Conservation (phyloP, 805 yeast genomes). For the Candida verbasci region DNA sequence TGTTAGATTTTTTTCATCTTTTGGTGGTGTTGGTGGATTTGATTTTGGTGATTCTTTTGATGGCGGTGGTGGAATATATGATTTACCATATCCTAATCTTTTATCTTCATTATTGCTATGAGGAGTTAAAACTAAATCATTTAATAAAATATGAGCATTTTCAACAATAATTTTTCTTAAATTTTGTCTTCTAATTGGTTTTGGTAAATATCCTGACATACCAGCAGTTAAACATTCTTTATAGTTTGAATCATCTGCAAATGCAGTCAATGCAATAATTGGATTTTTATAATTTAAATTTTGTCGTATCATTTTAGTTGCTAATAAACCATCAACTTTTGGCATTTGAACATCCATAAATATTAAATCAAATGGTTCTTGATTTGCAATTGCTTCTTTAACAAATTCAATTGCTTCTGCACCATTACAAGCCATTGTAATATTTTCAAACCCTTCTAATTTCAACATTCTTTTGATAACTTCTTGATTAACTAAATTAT, state of each 20-base stretch:
- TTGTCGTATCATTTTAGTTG: conserved; percentile 68
- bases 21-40: background rate
- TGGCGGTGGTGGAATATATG: conserved; percentile 7
- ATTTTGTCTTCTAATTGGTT: conserved; percentile 76
- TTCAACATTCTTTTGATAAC: conserved; percentile 85
- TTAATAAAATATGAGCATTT: conserved; percentile 35
- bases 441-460: conserved; percentile 70
- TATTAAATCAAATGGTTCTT: conserved; percentile 58
- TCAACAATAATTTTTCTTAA: conserved; percentile 53
- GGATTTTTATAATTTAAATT: conserved; percentile 63
- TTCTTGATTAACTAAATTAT: conserved; percentile 89
- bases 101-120: conserved; percentile 24
- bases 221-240: conserved; percentile 85
- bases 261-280: conserved; percentile 92
- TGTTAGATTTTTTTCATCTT: background rate
- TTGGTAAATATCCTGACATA: conserved; percentile 86
- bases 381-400: conserved; percentile 39
- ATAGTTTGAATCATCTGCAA: conserved; percentile 88
- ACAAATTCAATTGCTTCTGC: conserved; percentile 77
- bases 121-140: conserved; percentile 30
- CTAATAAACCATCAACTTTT: conserved; percentile 79
- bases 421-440: conserved; percentile 86
- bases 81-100: conserved; percentile 17
- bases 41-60: background rate
- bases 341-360: conserved; percentile 99